Evolutionary conservation across 352 stramenopile species (phyloP), one percentile per base, ranked within the genome.

Genomic region (Paralagenidium karlingii): DNA sequence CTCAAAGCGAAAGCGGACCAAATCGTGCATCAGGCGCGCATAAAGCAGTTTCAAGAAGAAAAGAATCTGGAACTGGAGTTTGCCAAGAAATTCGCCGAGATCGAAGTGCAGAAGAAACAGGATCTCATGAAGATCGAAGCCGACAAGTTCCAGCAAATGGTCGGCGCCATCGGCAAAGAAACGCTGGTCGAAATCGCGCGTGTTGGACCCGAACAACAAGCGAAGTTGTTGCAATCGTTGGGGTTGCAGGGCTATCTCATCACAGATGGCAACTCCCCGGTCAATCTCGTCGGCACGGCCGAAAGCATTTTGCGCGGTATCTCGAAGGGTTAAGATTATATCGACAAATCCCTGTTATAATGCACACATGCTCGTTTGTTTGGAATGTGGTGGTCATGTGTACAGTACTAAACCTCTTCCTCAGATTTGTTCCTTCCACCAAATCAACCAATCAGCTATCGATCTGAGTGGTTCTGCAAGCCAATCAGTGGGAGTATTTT

Each of bases 81-180:
- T 45, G 63, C 70, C 6, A 60, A 75, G 43, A 57, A 76, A 28
- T 49, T 88, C 18, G 64, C 63, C 3, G 68, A 82, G 38, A 51
- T 88, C 30, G 74, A 85, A 27, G 46, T 88, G 29, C 50, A 52
- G 42, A 82, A 83, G 53, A 88, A 88, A 52, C 66, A 69, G 44
- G 63, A 82, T 45, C 68, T 88, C 33, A 82, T 85, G 60, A 32
- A 53, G 28, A 82, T 88, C 42, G 74, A 88, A 34, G 57, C 70
- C 28, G 74, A 85, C 33, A 82, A 83, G 46, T 88, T 88, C 52
- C 60, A 82, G 53, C 64, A 82, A 43, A 88, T 88, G 74, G 69
- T 88, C 20, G 54, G 47, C 26, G 80, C 67, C 38, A 61, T 88
- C 20, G 74, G 74, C 39, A 64, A 81, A 32, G 68, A 82, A 37